Percentiles rank a stretch among this genome's conserved stretches.
These are phyloP conservation scores for Moesziomyces antarcticus DNA, from an alignment of 1,284 basidiomycete species.

Conservation along the genomic window DNA sequence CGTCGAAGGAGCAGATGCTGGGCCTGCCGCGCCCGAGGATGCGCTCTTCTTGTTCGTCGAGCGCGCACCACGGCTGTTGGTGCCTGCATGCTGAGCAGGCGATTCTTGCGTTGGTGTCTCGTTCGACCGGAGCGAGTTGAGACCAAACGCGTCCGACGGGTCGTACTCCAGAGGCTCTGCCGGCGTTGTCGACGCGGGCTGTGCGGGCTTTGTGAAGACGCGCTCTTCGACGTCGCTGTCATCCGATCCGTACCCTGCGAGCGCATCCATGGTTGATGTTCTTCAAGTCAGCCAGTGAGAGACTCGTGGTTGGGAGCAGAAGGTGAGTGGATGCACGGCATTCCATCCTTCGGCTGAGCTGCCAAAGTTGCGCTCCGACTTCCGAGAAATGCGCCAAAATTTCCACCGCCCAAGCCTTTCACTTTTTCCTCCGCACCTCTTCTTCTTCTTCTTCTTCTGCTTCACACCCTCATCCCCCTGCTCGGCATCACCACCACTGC, in stretches of 20 bases:
- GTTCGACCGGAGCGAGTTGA: conserved; percentile 20
- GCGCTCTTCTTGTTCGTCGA: conserved; percentile 10
- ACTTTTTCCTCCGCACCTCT: conserved; percentile 2
- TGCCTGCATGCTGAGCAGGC: neutral
- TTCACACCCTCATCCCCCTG: neutral
- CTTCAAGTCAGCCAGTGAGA: too few relatives aligned
- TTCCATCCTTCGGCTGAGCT: too few relatives aligned
- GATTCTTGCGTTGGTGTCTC: neutral
- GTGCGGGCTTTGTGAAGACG: neutral
- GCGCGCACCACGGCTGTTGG: neutral
- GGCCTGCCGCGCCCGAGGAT: neutral
- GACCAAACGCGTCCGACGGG: conserved; percentile 47
- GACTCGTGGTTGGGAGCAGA: neutral
- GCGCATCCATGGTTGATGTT: conserved; percentile 41
- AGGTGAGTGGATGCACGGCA: neutral
- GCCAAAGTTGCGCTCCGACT: neutral
- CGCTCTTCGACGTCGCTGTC: conserved; percentile 32
- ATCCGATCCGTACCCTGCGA: conserved; percentile 52
- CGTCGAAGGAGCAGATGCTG: neutral
- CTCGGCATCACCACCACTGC: neutral
- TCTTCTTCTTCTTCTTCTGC: conserved; percentile 11
- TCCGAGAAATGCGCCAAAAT: conserved; percentile 23
- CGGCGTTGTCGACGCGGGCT: conserved; percentile 1
- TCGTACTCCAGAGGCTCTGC: conserved; percentile 37
- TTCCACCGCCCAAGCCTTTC: neutral